A percentile compares a stretch with the other conserved stretches of the same genome.
Conservation (phyloP, 1,284 basidiomycete species). For the Ustilago lituana region DNA sequence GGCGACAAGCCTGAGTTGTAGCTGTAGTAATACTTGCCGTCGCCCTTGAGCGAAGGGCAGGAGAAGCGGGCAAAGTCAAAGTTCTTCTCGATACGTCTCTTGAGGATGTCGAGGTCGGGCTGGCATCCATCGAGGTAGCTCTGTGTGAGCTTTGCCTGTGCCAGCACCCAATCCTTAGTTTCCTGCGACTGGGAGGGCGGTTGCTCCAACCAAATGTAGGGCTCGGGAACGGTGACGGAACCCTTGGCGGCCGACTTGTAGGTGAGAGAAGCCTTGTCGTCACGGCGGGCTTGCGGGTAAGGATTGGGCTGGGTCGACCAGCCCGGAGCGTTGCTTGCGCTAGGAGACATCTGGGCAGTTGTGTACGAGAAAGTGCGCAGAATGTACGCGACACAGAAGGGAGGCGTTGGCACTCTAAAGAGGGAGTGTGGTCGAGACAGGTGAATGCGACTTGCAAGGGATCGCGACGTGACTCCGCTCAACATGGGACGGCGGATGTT, state of each 20-base stretch:
- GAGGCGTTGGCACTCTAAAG: background rate
- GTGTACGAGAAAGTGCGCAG: background rate
- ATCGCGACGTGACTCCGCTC: conserved; percentile 16
- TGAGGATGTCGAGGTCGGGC: conserved; percentile 55
- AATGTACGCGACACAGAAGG: background rate
- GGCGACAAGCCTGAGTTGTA: conserved; percentile 65
- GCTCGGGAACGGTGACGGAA: conserved; percentile 60
- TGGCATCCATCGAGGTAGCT: conserved; percentile 54
- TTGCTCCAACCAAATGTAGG: conserved; percentile 65
- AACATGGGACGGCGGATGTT: conserved; percentile 17
- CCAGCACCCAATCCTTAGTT: conserved; percentile 60
- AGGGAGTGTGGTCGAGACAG: conserved; percentile 1
- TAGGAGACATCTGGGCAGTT: conserved; percentile 22
- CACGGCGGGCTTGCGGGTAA: conserved; percentile 62
- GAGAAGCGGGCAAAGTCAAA: conserved; percentile 63
- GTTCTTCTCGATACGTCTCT: conserved; percentile 56
- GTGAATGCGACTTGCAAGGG: conserved; percentile 4
- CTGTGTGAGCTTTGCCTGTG: conserved; percentile 58
- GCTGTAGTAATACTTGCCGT: conserved; percentile 62
- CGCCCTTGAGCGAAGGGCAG: conserved; percentile 58
- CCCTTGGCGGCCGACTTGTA: conserved; percentile 58
- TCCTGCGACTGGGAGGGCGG: conserved; percentile 61
- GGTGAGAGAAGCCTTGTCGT: conserved; percentile 45
- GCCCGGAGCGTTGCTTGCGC: conserved; percentile 41
- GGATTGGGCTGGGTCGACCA: conserved; percentile 55